phyloP scores from a whole-genome alignment of 108 stramenopile species.

The Poteriospumella lacustris region DNA sequence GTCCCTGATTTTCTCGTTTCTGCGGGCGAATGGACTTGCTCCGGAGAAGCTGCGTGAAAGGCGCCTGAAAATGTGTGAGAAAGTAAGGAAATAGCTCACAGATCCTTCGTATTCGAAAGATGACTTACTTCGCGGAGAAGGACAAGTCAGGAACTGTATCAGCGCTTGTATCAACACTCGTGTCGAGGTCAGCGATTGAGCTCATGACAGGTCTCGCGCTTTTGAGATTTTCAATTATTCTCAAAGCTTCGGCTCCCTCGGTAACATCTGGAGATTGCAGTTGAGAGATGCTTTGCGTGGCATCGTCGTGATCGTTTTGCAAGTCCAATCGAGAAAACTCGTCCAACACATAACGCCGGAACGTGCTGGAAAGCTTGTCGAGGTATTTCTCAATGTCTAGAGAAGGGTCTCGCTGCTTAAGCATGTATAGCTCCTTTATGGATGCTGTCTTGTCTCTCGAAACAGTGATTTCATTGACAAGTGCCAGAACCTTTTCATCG shows the following conservation, averaged over 20 bases:
- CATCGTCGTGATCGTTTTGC: background rate
- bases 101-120: no score
- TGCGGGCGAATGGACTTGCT: background rate
- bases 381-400: background rate
- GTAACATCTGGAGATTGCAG: background rate
- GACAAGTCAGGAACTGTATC: background rate
- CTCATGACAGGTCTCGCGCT: background rate
- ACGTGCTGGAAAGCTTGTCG: background rate
- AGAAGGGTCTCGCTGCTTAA: background rate
- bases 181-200: background rate
- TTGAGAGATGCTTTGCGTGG: background rate
- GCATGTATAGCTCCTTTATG: background rate
- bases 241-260: background rate
- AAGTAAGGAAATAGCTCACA: background rate
- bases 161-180: background rate
- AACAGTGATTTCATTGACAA: background rate
- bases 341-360: background rate
- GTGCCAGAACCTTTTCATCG: background rate
- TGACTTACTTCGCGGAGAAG: background rate
- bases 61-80: background rate
- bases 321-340: background rate
- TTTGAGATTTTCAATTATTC: background rate
- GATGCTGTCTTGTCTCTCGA: background rate
- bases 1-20: slow-evolving; percentile 9
- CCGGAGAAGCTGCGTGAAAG: background rate